These are phyloP conservation scores for Paramecium bursaria DNA, from an alignment of 73 alveolate species.

Conservation along the genomic window DNA sequence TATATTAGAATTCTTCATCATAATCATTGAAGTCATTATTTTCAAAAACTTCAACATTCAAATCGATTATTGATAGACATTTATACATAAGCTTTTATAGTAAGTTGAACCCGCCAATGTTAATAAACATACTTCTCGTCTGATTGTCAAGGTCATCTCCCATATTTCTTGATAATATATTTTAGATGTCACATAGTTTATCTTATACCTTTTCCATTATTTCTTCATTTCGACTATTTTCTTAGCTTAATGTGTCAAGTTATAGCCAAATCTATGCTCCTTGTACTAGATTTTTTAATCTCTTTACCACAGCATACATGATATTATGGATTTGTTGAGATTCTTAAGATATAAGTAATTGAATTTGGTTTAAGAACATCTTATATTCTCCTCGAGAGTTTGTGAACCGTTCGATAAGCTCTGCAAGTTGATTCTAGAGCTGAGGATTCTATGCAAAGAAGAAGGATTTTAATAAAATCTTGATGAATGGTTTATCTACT, in stretches of 20 bases:
- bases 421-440: background rate
- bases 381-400: slow-evolving; percentile 4
- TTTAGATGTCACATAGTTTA: background rate
- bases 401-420: slow-evolving; percentile 23
- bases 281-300: slow-evolving; percentile 6
- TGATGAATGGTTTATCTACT: slow-evolving; percentile 17
- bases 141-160: slow-evolving; percentile 10
- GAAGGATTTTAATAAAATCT: slow-evolving; percentile 34
- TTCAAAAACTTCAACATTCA: slow-evolving; percentile 27
- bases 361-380: background rate
- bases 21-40: slow-evolving; percentile 4
- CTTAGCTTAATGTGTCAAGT: background rate
- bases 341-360: slow-evolving; percentile 19
- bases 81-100: background rate
- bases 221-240: slow-evolving; percentile 35
- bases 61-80: slow-evolving; percentile 31
- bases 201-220: slow-evolving; percentile 40
- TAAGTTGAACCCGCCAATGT: slow-evolving; percentile 22
- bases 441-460: slow-evolving; percentile 20
- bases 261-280: slow-evolving; percentile 31
- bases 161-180: background rate
- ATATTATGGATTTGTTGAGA: slow-evolving; percentile 3
- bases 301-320: background rate
- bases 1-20: slow-evolving; percentile 29
- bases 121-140: slow-evolving; percentile 8